phyloP scores from a whole-genome alignment of 2,329 filamentous ascomycete genomes.

The Scedosporium minutisporum region DNA sequence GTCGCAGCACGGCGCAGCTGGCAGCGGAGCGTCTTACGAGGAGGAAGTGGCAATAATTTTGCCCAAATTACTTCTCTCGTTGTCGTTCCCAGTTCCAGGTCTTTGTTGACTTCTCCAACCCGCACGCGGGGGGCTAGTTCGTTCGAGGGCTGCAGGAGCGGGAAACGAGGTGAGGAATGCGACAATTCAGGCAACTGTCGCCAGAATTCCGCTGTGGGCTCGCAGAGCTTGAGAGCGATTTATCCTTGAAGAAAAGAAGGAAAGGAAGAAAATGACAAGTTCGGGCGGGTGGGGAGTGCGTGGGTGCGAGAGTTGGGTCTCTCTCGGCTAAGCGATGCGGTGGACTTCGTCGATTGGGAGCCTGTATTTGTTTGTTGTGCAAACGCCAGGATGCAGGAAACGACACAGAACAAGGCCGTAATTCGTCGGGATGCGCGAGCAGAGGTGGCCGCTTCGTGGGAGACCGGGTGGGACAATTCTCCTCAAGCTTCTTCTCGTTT shows the following conservation, averaged over 20 bases:
- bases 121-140: too few species aligned
- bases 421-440: constrained; percentile 3
- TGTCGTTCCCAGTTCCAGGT: neutral
- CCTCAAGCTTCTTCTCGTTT: neutral
- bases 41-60: neutral
- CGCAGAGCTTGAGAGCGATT: neutral
- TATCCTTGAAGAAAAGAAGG: neutral
- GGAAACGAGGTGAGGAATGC: too few species aligned
- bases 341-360: neutral
- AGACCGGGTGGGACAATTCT: neutral
- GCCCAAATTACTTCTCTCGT: neutral
- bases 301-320: neutral
- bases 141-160: too few species aligned
- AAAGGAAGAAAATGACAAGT: constrained; percentile 2
- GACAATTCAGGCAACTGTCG: too few species aligned
- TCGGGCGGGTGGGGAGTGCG: neutral
- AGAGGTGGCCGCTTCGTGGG: neutral
- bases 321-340: neutral
- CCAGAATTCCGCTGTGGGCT: neutral
- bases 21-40: neutral
- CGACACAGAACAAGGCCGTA: neutral
- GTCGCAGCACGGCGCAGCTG: constrained; percentile 3
- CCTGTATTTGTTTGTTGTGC: constrained; percentile 6
- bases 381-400: neutral
- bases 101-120: too few species aligned